Evolutionary conservation across 371 early-diverging fungal genomes (phyloP).

Genomic region (Blastocladiella emersonii): DNA sequence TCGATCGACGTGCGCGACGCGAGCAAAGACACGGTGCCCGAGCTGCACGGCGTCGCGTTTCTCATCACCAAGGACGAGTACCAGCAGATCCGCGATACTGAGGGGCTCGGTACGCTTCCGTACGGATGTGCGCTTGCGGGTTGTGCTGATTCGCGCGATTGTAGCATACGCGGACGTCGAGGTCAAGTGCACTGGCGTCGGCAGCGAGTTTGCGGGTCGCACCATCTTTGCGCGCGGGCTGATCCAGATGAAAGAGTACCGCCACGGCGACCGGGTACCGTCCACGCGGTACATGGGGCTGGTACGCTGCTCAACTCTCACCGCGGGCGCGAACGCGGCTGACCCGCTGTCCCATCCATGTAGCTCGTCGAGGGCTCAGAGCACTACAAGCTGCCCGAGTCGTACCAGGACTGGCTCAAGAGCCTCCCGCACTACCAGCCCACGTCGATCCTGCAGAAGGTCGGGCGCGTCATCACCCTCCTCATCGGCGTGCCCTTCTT

Average conservation of each 20-base stretch:
- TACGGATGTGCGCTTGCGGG: constrained; percentile 6
- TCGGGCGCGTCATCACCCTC: constrained; percentile 8
- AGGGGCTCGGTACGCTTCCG: constrained; percentile 10
- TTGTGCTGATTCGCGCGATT: constrained; percentile 14
- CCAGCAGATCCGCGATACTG: constrained; percentile 15
- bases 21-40: constrained; percentile 10
- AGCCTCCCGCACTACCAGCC: constrained; percentile 14
- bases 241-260: constrained; percentile 10
- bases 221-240: constrained; percentile 10
- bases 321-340: neutral
- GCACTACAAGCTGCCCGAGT: constrained; percentile 12
- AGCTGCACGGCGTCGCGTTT: constrained; percentile 16
- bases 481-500: constrained; percentile 8
- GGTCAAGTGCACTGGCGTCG: constrained; percentile 9
- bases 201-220: neutral
- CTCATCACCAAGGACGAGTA: constrained; percentile 14
- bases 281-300: constrained; percentile 15
- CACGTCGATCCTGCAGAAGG: constrained; percentile 6
- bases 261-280: constrained; percentile 12
- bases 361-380: constrained; percentile 13
- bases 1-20: constrained; percentile 16
- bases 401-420: constrained; percentile 14
- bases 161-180: constrained; percentile 17
- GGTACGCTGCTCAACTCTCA: neutral
- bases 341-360: neutral